These are phyloP conservation scores for Colletotrichum chrysophilum DNA, from an alignment of 2,329 filamentous ascomycete genomes.

Conservation along the genomic window DNA sequence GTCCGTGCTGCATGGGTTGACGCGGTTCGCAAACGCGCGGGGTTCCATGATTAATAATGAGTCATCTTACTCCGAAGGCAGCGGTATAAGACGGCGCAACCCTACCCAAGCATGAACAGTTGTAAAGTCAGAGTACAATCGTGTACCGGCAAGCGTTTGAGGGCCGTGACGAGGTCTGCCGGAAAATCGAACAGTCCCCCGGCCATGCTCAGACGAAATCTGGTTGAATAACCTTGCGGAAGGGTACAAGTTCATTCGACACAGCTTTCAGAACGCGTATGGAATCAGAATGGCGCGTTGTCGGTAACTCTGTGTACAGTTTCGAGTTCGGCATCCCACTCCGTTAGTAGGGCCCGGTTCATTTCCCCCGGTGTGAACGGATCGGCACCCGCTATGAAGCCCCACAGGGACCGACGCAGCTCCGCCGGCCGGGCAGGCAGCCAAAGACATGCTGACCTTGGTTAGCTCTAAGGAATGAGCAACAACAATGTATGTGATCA, in stretches of 20 bases:
- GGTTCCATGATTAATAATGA: neutral
- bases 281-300: neutral
- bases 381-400: neutral
- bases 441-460: neutral
- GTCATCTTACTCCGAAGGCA: neutral
- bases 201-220: neutral
- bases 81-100: neutral
- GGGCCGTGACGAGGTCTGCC: neutral
- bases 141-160: neutral
- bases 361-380: neutral
- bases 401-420: neutral
- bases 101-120: neutral
- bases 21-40: neutral
- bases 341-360: neutral
- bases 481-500: neutral
- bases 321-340: neutral
- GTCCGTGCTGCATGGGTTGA: neutral
- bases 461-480: neutral
- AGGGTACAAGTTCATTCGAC: neutral
- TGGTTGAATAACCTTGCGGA: neutral
- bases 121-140: fast-evolving
- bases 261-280: neutral
- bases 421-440: neutral
- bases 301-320: neutral
- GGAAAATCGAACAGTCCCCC: neutral